Evolutionary conservation across 805 yeast genomes (phyloP).

Genomic region (Barnettozyma sp.): DNA sequence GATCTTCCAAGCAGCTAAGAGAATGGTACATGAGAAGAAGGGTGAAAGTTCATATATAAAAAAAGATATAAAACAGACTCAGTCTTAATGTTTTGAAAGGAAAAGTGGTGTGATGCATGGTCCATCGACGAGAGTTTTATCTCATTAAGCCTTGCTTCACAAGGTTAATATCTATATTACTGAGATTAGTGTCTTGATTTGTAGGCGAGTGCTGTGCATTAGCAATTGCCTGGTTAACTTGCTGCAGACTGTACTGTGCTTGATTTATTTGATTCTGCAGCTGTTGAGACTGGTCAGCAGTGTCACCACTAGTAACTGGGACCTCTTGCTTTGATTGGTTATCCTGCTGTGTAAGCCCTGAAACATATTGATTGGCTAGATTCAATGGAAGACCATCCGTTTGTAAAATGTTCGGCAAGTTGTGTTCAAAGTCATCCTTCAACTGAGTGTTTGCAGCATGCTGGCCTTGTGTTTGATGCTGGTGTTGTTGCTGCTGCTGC

Average conservation of each 20-base stretch:
- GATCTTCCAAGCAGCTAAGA: no score
- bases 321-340: slow-evolving; percentile 7
- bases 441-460: slow-evolving; percentile 13
- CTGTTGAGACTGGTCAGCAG: background rate
- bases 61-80: background rate
- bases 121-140: no score
- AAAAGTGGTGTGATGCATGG: no score
- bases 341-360: slow-evolving; percentile 1
- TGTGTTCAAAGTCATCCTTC: slow-evolving; percentile 22
- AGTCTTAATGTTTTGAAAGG: no score
- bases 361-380: slow-evolving; percentile 8
- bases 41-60: no score
- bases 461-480: slow-evolving; percentile 1
- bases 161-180: slow-evolving; percentile 22
- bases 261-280: slow-evolving; percentile 8
- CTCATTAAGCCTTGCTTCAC: slow-evolving; percentile 21
- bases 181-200: slow-evolving; percentile 18
- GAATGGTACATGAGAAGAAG: no score
- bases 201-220: slow-evolving; percentile 22
- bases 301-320: no score
- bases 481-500: slow-evolving; percentile 9
- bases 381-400: slow-evolving; percentile 10
- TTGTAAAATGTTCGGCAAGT: slow-evolving; percentile 23
- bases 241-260: slow-evolving; percentile 10
- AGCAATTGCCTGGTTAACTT: slow-evolving; percentile 23